Base-by-base conservation (phyloP, 768 basidiomycete species). In the Termitomyces sp. region DNA sequence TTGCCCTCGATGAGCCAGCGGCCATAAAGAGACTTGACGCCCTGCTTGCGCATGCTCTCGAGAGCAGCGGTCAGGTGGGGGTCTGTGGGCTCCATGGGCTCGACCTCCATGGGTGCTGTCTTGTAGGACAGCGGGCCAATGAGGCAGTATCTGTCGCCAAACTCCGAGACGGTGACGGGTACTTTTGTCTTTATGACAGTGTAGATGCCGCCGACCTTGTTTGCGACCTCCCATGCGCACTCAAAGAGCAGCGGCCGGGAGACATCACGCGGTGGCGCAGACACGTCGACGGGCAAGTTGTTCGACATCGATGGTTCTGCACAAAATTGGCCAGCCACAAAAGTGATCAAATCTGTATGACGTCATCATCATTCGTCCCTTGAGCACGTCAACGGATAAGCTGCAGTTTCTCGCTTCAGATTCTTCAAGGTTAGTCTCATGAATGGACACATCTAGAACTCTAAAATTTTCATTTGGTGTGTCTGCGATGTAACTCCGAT, bases 151-250 rank as follows among this genome's bases (percentile, higher is more conserved):
- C 95, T 82, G 74, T 93, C 91, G 67, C 92, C 94, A 75, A 89
- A 98, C 74, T 98, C 97, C 56, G 86, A 85, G 68, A 95, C 90
- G 65, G 97, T 98, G 75, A 99, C 93, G 55, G 97, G 97, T 56
- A 97, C 94, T 71, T 99, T 99, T 52, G 97, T 98, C 77, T 98
- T 98, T 71, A 98, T 97, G 76, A 99, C 96, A 62, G 96, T 98
- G 81, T 98, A 98, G 74, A 98, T 98, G 60, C 96, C 96, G 65
- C 95, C 96, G 72, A 98, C 95, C 74, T 97, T 98, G 84, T 98
- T 97, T 35, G 90, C 94, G 66, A 97, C 95, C 76, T 97, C 95
- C 95, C 95, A 98, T 35, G 94, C 94, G 71, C 89, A 92, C 70
- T 97, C 94, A 68, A 97, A 97, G 68, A 97, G 88, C 35, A 92